Conservation (phyloP, 2,329 filamentous ascomycete species). For the Eutypella sp. region DNA sequence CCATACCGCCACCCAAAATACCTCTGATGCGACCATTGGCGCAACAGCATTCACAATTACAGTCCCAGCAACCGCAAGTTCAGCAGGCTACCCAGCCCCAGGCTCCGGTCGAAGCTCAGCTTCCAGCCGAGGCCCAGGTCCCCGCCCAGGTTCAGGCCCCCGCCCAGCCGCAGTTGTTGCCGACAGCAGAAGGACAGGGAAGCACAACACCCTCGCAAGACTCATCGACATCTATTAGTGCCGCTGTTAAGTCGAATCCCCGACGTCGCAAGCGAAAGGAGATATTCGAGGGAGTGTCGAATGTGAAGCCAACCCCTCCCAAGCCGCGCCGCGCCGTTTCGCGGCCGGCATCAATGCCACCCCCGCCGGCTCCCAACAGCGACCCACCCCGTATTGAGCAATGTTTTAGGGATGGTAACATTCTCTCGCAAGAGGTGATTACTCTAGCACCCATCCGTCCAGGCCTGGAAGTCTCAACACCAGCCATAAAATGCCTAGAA, state of each 20-base stretch:
- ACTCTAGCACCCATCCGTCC: slow-evolving; percentile 20
- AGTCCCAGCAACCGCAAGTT: not conserved
- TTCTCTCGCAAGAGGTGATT: slow-evolving; percentile 9
- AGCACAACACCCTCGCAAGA: slow-evolving; percentile 6
- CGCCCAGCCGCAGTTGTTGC: not conserved
- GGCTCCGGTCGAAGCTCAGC: not conserved
- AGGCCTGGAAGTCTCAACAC: slow-evolving; percentile 17
- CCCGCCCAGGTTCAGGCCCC: not conserved
- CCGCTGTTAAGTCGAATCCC: slow-evolving; percentile 45
- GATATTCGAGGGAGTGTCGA: slow-evolving; percentile 10
- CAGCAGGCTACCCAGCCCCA: not conserved
- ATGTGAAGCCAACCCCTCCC: not conserved
- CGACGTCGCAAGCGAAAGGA: slow-evolving; percentile 42
- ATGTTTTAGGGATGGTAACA: not conserved
- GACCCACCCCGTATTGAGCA: not conserved
- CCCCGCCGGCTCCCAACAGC: no score
- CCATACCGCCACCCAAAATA: not conserved
- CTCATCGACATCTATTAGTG: slow-evolving; percentile 39
- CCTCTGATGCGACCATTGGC: not conserved
- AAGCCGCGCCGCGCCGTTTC: slow-evolving; percentile 1
- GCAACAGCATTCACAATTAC: not conserved
- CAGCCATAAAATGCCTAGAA: slow-evolving; percentile 21
- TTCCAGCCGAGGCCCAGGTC: not conserved
- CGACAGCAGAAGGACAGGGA: slow-evolving; percentile 4
- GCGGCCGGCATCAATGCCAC: not conserved